Evolutionary conservation across 202 grass and related monocot genomes (phyloP), one percentile per base, ranked within the genome.

Genomic region (Dendrocalamus latiflorus): DNA sequence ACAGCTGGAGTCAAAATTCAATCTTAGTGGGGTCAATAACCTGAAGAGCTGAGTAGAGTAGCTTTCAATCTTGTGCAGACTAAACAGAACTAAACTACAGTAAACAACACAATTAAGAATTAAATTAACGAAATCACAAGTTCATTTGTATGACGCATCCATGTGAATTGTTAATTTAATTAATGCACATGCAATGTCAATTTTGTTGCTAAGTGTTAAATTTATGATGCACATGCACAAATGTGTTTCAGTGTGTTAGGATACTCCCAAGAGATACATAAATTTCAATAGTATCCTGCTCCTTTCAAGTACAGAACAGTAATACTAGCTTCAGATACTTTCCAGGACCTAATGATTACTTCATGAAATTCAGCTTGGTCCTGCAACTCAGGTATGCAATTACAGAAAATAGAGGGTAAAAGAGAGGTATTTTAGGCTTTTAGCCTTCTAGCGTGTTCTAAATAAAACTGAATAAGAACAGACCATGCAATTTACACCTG

Each of bases 401-500:
- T 60, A 49, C 16, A 82, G 18, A 50, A 74, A 61, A 49, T 49
- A 80, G 7, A 70, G 11, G 22, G 26, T 74, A 50, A 81, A 66
- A 78, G 25, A 34, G 49, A 59, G 38, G 5, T 70, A 81, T 86
- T 71, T 28, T 48, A 81, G 20, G 14, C 5, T 86, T 71, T 28
- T 38, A 76, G 24, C 18, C 5, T 68, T 68, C 63, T 62, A 39
- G 15, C 20, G n/a, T 36, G 8, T 13, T 44, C 6, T 30, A 59
- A 51, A 58, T 64, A 78, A 1, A 74, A 78, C 11, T 21, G 0
- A 50, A 39, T 24, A 55, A 74, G 53, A 58, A 68, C 20, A 59
- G 15, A 30, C 5, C 33, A 2, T 49, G 17, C 1, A 25, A 60
- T 58, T 60, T 67, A 9, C 30, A 49, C 28, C 45, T 14, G 16